Evolutionary conservation across 192 early-diverging fungal genomes (phyloP).

Genomic region (Coemansia sp.): DNA sequence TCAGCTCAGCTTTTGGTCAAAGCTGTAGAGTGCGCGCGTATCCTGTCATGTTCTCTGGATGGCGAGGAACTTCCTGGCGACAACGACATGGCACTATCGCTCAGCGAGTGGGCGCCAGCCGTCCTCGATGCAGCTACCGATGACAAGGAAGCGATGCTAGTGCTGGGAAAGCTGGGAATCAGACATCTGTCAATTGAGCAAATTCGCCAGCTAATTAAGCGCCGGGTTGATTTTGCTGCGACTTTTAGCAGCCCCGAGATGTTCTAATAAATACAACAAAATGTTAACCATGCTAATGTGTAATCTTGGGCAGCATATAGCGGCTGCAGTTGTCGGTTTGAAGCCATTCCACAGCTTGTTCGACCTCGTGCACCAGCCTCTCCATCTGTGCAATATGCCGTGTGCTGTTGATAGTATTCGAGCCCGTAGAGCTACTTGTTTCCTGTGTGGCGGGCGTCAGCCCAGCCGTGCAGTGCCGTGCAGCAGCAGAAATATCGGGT

Average conservation of each 20-base stretch:
- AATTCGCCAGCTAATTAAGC: constrained; percentile 26
- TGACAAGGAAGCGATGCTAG: constrained; percentile 19
- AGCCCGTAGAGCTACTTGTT: neutral
- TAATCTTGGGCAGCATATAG: neutral
- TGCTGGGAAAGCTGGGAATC: constrained; percentile 43
- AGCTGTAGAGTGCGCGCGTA: constrained; percentile 23
- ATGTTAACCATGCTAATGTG: neutral
- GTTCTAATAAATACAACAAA: neutral
- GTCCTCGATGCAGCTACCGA: constrained; percentile 20
- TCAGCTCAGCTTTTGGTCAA: constrained; percentile 13
- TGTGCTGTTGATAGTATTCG: neutral
- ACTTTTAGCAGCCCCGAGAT: neutral
- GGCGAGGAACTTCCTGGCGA: neutral
- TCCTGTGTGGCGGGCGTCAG: neutral
- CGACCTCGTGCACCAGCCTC: constrained; percentile 32
- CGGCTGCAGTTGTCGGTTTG: neutral
- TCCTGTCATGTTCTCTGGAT: constrained; percentile 24
- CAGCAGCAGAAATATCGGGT: constrained; percentile 28
- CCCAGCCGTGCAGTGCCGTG: constrained; percentile 17
- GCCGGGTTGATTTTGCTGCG: constrained; percentile 30
- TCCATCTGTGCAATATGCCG: constrained; percentile 45
- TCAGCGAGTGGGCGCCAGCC: constrained; percentile 33
- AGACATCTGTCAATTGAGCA: constrained; percentile 23
- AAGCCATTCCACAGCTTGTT: constrained; percentile 21
- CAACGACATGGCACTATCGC: constrained; percentile 23